A percentile compares a stretch with the other conserved stretches of the same genome.
phyloP scores from a whole-genome alignment of 192 early-diverging fungal species.

The Coemansia sp. region DNA sequence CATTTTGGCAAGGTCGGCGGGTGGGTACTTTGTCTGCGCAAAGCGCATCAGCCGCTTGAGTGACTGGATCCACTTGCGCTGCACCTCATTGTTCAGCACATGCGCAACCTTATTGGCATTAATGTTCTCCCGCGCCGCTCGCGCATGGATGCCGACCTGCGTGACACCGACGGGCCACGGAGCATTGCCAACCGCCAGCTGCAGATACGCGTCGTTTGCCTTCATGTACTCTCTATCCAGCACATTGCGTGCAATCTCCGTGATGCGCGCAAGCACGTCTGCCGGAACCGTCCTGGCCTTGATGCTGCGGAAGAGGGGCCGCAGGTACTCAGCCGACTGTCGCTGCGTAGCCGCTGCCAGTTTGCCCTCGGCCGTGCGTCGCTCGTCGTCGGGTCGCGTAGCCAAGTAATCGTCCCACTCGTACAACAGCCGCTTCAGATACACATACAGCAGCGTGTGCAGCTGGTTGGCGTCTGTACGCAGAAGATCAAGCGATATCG shows the following conservation, averaged over 20 bases:
- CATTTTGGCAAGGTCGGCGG: constrained; percentile 61
- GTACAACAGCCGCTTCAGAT: constrained; percentile 79
- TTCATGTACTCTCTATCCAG: constrained; percentile 86
- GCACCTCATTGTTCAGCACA: constrained; percentile 94
- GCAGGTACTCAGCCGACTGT: constrained; percentile 86
- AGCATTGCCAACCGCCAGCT: constrained; percentile 94
- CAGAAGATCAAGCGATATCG: constrained; percentile 71
- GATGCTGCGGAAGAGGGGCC: constrained; percentile 87
- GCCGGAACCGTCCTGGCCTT: constrained; percentile 73
- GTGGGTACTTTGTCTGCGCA: constrained; percentile 89
- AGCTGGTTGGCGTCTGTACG: constrained; percentile 76
- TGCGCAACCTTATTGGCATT: constrained; percentile 93
- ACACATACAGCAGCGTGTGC: constrained; percentile 74
- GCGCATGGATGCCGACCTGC: constrained; percentile 97
- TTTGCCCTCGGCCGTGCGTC: constrained; percentile 79
- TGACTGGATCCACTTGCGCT: constrained; percentile 98
- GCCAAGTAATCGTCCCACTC: constrained; percentile 87
- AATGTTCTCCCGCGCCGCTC: constrained; percentile 97
- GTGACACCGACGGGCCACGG: constrained; percentile 98
- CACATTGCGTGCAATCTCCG: constrained; percentile 87
- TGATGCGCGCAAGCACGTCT: constrained; percentile 87
- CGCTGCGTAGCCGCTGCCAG: constrained; percentile 75
- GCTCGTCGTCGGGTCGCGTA: constrained; percentile 75
- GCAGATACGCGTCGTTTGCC: constrained; percentile 92
- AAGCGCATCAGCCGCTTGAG: constrained; percentile 97